Evolutionary conservation across 176 grass and related monocot species (phyloP), one percentile per base, ranked within the genome.

Genomic region (Oryza meridionalis): DNA sequence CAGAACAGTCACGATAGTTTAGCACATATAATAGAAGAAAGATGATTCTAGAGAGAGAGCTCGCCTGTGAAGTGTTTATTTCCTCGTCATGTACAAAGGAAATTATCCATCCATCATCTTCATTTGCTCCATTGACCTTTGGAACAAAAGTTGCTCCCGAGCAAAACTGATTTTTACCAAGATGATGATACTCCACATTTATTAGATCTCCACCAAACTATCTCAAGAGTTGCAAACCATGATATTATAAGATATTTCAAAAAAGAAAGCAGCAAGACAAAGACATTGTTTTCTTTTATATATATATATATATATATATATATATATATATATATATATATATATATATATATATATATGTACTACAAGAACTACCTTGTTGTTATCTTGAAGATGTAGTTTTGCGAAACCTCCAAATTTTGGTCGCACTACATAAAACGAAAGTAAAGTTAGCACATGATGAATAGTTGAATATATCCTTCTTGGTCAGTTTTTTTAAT

Each of bases 121-220:
- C 67, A 38, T 82, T 46, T 25, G 31, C 35, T 17, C 59, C 59
- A 40, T 46, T 29, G 7, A 9, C 24, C 47, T 35, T 76, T 7
- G 59, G 14, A 16, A 84, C 82, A 76, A 84, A 84, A 51, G 43
- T 50, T 75, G 61, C 27, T 55, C 82, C 82, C 7, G 72, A 84
- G 64, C 82, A 84, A 21, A 84, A 84, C 15, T 84, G 59, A 40
- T 84, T 84, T 67, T 6, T 76, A 7, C 24, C 72, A 67, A 84
- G 82, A 32, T 38, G 26, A 43, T 76, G 72, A 4, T 76, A 50
- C 22, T 75, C 55, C 7, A 84, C 58, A 21, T 51, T 43, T 15
- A 82, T 62, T 37, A 63, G 7, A 43, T 61, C 21, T 72, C 32
- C 67, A 9, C 5, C 38, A 40, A 7, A 9, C 49, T 72, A 21